Conservation (phyloP, 805 yeast genomes). For the Sungouiozyma ichnusensis region DNA sequence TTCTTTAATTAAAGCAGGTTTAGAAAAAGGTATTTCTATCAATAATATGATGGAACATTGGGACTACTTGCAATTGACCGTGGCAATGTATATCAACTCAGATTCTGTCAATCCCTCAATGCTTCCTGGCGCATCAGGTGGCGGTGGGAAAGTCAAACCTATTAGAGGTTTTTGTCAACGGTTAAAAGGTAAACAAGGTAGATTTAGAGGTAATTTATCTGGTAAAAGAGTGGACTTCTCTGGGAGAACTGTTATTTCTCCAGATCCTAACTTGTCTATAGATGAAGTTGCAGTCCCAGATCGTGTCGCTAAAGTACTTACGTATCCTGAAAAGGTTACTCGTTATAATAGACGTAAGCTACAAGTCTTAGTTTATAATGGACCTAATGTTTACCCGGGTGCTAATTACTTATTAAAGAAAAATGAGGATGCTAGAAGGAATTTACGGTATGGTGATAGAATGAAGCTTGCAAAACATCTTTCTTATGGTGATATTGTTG, state of each 20-base stretch:
- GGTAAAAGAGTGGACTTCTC: constrained; percentile 99
- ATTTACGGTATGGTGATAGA: constrained; percentile 81
- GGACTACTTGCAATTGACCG: constrained; percentile 92
- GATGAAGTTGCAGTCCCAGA: constrained; percentile 99
- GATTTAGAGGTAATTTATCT: constrained; percentile 94
- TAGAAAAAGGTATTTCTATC: constrained; percentile 88
- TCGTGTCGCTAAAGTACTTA: constrained; percentile 86
- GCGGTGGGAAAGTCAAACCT: constrained; percentile 50
- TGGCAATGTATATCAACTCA: constrained; percentile 95
- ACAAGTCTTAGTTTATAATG: constrained; percentile 63
- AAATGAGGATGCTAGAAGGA: constrained; percentile 78
- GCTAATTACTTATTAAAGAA: constrained; percentile 84
- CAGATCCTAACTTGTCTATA: constrained; percentile 89
- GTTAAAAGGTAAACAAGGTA: constrained; percentile 95
- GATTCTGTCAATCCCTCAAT: constrained; percentile 81
- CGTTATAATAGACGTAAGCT: constrained; percentile 74
- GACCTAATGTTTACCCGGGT: constrained; percentile 89
- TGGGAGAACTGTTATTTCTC: constrained; percentile 96
- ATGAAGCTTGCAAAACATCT: constrained; percentile 63
- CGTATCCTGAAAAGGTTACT: constrained; percentile 92
- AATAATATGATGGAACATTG: constrained; percentile 96
- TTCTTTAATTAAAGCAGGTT: constrained; percentile 87
- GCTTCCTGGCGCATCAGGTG: constrained; percentile 52
- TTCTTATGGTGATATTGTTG: constrained; percentile 85
- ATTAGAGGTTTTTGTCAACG: constrained; percentile 96